phyloP scores from a whole-genome alignment of 75 land plant genomes.

The Cupressus sempervirens region DNA sequence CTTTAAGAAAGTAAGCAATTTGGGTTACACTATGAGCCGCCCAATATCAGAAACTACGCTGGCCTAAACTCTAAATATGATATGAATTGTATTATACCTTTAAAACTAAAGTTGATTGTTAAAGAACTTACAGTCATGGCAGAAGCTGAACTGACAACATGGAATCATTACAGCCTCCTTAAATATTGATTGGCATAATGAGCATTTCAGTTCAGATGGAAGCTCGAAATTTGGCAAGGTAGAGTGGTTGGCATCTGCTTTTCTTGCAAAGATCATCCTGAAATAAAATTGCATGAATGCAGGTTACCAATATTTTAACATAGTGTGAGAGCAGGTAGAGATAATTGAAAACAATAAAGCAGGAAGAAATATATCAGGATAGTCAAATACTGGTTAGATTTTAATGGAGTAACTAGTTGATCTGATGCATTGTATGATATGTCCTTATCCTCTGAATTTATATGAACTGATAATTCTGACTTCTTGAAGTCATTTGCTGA shows the following conservation, averaged over 20 bases:
- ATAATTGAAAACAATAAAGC: not conserved
- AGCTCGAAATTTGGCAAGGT: constrained; percentile 22
- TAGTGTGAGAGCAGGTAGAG: not conserved
- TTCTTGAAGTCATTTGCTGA: not conserved
- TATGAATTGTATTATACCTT: not conserved
- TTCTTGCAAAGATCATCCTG: constrained; percentile 9
- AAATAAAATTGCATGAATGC: constrained; percentile 3
- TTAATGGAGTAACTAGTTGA: not conserved
- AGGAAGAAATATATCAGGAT: not conserved
- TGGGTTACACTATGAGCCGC: not conserved
- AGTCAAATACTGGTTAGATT: not conserved
- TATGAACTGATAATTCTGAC: not conserved
- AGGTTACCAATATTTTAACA: not conserved
- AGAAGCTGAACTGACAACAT: constrained; percentile 92
- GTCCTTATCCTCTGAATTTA: not conserved
- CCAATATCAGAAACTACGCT: not conserved
- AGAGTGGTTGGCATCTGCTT: constrained; percentile 7
- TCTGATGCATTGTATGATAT: not conserved
- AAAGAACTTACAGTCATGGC: constrained; percentile 64
- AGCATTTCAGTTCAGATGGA: constrained; percentile 75
- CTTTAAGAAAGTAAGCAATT: constrained; percentile 24
- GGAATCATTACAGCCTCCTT: constrained; percentile 90
- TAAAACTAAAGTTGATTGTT: not conserved
- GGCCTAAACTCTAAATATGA: not conserved
- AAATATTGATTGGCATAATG: constrained; percentile 64